Evolutionary conservation across 176 grass and related monocot species (phyloP), one percentile per base, ranked within the genome.

Genomic region (Areca catechu): DNA sequence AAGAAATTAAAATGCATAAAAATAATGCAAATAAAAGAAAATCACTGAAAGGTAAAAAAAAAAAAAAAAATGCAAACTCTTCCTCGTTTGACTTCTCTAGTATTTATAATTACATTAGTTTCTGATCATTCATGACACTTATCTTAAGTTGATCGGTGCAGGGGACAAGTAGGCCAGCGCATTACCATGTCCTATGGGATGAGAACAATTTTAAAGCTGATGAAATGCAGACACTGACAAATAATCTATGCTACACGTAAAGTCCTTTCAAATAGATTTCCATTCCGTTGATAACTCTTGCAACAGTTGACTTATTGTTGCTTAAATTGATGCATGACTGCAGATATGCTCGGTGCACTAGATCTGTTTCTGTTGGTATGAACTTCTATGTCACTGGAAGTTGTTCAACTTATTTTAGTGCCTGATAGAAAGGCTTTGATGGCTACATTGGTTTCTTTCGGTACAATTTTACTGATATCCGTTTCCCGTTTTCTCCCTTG

Each of bases 131-230:
- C 30, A 34, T 34, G 6, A 34, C 30, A 10, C 23, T 15, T 58
- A 25, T 25, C 3, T 25, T 25, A 16, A 24, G 20, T 68, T 19
- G 22, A 19, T 67, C 19, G 50, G 15, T 47, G 48, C 56, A 93
- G 83, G 83, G 83, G 54, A 92, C 77, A 50, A 86, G 82, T 28
- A 75, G 79, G 14, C 90, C 82, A 69, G 53, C 76, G 0, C 85
- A 95, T 86, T 95, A 95, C 68, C 82, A 86, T 49, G 76, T 89
- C 22, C 72, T 95, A 59, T 78, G 76, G 54, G 82, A 95, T 67
- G 85, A 95, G 37, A 86, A 89, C 22, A 75, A 71, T 7, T 95
- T 95, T 54, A 86, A 20, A 61, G 82, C 79, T 50, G 85, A 89
- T 83, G 24, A 3, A 7, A 62, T 95, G 29, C 90, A 89, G 49